A percentile compares a stretch with the other conserved stretches of the same genome.
Evolutionary conservation across 2,329 filamentous ascomycete species (phyloP).

Genomic region (Aspergillus tanneri): DNA sequence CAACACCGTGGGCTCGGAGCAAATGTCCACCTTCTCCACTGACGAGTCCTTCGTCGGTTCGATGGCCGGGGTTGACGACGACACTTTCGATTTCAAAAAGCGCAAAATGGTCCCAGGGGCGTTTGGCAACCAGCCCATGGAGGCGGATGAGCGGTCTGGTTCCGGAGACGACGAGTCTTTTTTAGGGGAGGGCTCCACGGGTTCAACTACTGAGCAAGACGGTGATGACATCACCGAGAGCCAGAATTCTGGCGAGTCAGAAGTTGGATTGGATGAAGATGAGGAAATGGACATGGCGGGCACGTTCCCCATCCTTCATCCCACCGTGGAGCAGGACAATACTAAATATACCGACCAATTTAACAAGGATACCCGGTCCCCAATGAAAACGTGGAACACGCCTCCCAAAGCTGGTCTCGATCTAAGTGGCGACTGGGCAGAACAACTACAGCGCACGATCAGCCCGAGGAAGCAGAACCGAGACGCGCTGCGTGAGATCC

Average conservation of each 20-base stretch:
- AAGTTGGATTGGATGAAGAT: constrained; percentile 62
- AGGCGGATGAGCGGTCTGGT: constrained; percentile 49
- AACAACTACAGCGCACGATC: constrained; percentile 89
- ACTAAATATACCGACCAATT: constrained; percentile 48
- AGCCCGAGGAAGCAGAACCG: constrained; percentile 92
- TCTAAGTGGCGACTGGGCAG: constrained; percentile 82
- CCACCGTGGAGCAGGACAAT: constrained; percentile 70
- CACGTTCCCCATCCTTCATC: constrained; percentile 71
- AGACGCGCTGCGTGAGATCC: constrained; percentile 65
- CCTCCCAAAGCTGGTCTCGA: constrained; percentile 54
- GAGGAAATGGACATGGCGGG: constrained; percentile 81
- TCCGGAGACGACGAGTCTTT: constrained; percentile 64
- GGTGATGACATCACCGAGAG: constrained; percentile 50
- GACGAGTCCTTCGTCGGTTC: constrained; percentile 44
- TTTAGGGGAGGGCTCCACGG: constrained; percentile 90
- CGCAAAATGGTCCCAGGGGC: constrained; percentile 68
- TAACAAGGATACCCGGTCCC: constrained; percentile 45
- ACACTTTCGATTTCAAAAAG: constrained; percentile 59
- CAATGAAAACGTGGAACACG: constrained; percentile 43
- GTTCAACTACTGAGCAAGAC: constrained; percentile 66
- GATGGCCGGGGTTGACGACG: constrained; percentile 48
- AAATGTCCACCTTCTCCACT: constrained; percentile 40
- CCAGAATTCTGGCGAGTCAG: constrained; percentile 62
- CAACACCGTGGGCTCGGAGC: constrained; percentile 37
- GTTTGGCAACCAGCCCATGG: constrained; percentile 66